Conservation (phyloP, 2,329 filamentous ascomycete species). For the Pyricularia grisea region DNA sequence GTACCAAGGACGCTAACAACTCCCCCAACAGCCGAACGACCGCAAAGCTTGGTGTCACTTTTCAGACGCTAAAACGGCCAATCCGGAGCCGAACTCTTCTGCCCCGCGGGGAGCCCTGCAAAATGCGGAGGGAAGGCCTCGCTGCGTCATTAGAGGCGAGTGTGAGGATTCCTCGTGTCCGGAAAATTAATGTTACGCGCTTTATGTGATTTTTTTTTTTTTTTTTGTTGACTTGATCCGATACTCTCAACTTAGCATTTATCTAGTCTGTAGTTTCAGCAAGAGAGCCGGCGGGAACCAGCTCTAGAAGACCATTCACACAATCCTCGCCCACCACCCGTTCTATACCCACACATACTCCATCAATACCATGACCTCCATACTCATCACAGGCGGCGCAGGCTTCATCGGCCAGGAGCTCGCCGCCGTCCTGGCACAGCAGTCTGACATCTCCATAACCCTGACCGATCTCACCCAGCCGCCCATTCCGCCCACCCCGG, state of each 20-base stretch:
- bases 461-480: slow-evolving; percentile 39
- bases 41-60: not conserved
- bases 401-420: slow-evolving; percentile 47
- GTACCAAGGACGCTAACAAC: not conserved
- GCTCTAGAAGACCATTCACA: not conserved
- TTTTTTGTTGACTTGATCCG: not conserved
- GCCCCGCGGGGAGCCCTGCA: no score
- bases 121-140: not conserved
- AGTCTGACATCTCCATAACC: slow-evolving; percentile 28
- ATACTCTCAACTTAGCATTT: not conserved
- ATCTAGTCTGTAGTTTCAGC: not conserved
- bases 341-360: not conserved
- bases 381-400: slow-evolving; percentile 44
- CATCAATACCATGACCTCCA: not conserved
- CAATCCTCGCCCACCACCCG: no score
- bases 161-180: not conserved
- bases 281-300: not conserved
- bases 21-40: not conserved
- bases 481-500: slow-evolving; percentile 24
- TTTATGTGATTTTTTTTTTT: not conserved
- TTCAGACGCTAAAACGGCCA: not conserved
- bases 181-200: not conserved
- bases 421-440: slow-evolving; percentile 37
- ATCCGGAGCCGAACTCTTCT: not conserved
- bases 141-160: not conserved